These are phyloP conservation scores for Fomitopsis palustris DNA, from an alignment of 1,284 basidiomycete genomes.

Conservation along the genomic window DNA sequence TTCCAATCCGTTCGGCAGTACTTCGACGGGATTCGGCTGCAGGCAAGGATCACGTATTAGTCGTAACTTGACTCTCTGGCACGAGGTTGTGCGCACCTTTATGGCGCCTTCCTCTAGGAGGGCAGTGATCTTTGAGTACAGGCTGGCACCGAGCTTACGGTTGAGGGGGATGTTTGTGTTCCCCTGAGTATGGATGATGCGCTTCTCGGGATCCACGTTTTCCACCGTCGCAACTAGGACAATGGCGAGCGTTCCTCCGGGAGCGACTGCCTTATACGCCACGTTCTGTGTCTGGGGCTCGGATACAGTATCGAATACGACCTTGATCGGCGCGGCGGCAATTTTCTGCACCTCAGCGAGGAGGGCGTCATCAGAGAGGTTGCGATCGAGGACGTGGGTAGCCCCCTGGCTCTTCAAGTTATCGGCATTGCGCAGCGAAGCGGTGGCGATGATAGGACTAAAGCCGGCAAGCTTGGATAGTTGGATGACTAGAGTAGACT, in stretches of 20 bases:
- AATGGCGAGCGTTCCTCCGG: slow-evolving; percentile 18
- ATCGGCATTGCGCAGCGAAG: slow-evolving; percentile 29
- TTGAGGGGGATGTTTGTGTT: slow-evolving; percentile 9
- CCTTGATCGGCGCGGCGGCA: slow-evolving; percentile 14
- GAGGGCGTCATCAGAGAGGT: slow-evolving; percentile 13
- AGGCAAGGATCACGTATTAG: background rate
- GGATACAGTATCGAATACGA: slow-evolving; percentile 29
- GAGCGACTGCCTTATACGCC: slow-evolving; percentile 14
- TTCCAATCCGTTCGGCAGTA: slow-evolving; percentile 41
- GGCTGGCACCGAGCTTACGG: slow-evolving; percentile 4
- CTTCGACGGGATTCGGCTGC: slow-evolving; percentile 30
- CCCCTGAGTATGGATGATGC: slow-evolving; percentile 6
- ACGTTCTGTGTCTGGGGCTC: slow-evolving; percentile 18
- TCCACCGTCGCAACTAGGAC: slow-evolving; percentile 5
- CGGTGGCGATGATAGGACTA: slow-evolving; percentile 32
- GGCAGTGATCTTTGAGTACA: slow-evolving; percentile 13
- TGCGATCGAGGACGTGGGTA: slow-evolving; percentile 32
- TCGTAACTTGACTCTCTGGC: background rate
- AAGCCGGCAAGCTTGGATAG: slow-evolving; percentile 33
- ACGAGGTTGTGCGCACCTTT: slow-evolving; percentile 9
- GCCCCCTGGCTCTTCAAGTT: slow-evolving; percentile 34
- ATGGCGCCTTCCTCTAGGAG: slow-evolving; percentile 13
- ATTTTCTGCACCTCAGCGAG: slow-evolving; percentile 15
- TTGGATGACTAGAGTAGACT: slow-evolving; percentile 22
- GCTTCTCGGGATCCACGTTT: slow-evolving; percentile 12